Evolutionary conservation across 2,329 filamentous ascomycete species (phyloP).

Genomic region (Paecilomyces fulvus): DNA sequence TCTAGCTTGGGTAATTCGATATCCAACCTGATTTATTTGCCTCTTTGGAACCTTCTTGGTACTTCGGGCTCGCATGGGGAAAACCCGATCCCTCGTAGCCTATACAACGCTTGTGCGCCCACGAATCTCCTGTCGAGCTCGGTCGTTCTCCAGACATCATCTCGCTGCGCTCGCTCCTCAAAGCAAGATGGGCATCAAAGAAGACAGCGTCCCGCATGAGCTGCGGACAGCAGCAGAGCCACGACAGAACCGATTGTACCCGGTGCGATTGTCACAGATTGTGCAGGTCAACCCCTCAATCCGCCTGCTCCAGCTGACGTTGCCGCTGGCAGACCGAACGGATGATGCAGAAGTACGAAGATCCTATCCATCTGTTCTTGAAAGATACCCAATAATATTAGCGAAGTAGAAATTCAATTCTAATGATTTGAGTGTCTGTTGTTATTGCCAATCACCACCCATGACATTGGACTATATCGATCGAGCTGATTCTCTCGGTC

Average conservation of each 20-base stretch:
- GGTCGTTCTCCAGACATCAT: conserved; percentile 1
- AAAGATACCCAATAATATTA: background rate
- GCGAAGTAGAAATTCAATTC: background rate
- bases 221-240: conserved; percentile 68
- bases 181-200: conserved; percentile 19
- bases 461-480: background rate
- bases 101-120: background rate
- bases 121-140: background rate
- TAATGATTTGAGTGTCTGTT: background rate
- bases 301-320: conserved; percentile 57
- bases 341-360: conserved; percentile 41
- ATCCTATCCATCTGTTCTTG: conserved; percentile 3
- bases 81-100: background rate
- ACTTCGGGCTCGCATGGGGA: background rate
- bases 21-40: no score
- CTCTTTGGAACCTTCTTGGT: background rate
- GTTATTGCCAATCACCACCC: background rate
- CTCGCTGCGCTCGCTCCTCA: background rate
- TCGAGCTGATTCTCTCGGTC: background rate
- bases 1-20: no score
- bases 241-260: conserved; percentile 56
- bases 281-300: conserved; percentile 58
- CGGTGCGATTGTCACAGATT: conserved; percentile 54
- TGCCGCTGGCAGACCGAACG: conserved; percentile 37
- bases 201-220: conserved; percentile 47